These are phyloP conservation scores for Arabidopsis arenosa DNA, from an alignment of 345 rosid species.

Conservation along the genomic window DNA sequence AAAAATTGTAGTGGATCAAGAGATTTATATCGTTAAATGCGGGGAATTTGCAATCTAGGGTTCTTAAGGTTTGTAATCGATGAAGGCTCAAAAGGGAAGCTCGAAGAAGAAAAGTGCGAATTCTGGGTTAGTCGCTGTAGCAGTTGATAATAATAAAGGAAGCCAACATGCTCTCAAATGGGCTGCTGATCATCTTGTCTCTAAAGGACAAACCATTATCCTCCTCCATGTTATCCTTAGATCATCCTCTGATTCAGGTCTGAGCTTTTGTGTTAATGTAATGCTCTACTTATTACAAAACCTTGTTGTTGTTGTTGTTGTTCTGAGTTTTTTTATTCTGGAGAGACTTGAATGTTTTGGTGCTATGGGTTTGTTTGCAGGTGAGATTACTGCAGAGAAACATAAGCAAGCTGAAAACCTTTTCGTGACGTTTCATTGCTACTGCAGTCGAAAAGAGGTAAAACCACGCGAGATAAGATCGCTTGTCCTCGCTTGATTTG, in stretches of 20 bases:
- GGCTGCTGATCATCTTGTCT: conserved; percentile 76
- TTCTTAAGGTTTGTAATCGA: conserved; percentile 17
- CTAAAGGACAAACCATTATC: conserved; percentile 68
- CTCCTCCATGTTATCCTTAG: conserved; percentile 66
- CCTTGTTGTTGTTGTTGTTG: not conserved
- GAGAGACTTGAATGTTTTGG: not conserved
- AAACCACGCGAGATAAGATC: not conserved
- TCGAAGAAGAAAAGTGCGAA: conserved; percentile 51
- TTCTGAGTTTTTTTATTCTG: conserved; percentile 9
- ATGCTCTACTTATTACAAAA: not conserved
- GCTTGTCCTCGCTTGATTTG: conserved; percentile 18
- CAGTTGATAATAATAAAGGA: conserved; percentile 77
- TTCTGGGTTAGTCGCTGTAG: conserved; percentile 76
- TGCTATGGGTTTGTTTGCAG: conserved; percentile 27
- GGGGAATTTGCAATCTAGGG: conserved; percentile 1
- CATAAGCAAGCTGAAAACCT: conserved; percentile 62
- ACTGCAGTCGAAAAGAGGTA: conserved; percentile 88
- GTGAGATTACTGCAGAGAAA: conserved; percentile 38
- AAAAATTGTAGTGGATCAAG: conserved; percentile 8
- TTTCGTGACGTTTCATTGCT: conserved; percentile 84
- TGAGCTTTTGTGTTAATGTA: not conserved
- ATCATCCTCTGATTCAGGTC: conserved; percentile 46
- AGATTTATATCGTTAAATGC: conserved; percentile 3
- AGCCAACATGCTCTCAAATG: conserved; percentile 85
- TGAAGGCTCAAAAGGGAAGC: conserved; percentile 39